Percentiles rank a stretch among this genome's conserved stretches.
These are phyloP conservation scores for Trichophyton equinum DNA, from an alignment of 2,329 filamentous ascomycete species.

Conservation along the genomic window DNA sequence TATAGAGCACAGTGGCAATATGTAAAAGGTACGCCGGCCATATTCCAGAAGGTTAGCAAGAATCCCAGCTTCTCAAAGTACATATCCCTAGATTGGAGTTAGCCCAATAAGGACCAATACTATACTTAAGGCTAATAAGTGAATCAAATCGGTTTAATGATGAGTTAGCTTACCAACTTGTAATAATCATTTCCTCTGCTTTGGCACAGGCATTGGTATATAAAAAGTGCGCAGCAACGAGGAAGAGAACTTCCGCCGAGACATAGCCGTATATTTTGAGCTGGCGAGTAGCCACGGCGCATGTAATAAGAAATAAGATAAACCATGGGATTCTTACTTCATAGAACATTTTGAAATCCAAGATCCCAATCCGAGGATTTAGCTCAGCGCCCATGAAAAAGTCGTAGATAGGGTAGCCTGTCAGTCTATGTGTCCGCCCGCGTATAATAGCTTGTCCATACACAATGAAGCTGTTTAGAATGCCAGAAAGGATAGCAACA, in stretches of 20 bases:
- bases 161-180: conserved; percentile 48
- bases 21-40: conserved; percentile 76
- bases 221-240: conserved; percentile 79
- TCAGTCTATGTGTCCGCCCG: conserved; percentile 84
- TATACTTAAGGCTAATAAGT: too few species aligned
- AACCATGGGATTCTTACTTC: conserved; percentile 89
- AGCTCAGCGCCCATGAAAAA: conserved; percentile 86
- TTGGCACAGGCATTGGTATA: conserved; percentile 89
- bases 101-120: too few species aligned
- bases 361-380: conserved; percentile 63
- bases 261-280: conserved; percentile 78
- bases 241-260: conserved; percentile 66
- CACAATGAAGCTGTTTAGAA: conserved; percentile 66
- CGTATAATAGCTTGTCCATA: conserved; percentile 74
- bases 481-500: conserved; percentile 85
- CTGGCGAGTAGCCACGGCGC: conserved; percentile 66
- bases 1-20: conserved; percentile 93
- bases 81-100: conserved; percentile 48
- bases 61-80: conserved; percentile 96
- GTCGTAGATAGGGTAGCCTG: conserved; percentile 66
- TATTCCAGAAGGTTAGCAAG: conserved; percentile 96
- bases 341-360: conserved; percentile 89
- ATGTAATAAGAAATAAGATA: conserved; percentile 66
- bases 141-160: too few species aligned
- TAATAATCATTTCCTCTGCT: conserved; percentile 79